phyloP scores from a whole-genome alignment of 345 rosid genomes.

The Mallotus nudiflorus region DNA sequence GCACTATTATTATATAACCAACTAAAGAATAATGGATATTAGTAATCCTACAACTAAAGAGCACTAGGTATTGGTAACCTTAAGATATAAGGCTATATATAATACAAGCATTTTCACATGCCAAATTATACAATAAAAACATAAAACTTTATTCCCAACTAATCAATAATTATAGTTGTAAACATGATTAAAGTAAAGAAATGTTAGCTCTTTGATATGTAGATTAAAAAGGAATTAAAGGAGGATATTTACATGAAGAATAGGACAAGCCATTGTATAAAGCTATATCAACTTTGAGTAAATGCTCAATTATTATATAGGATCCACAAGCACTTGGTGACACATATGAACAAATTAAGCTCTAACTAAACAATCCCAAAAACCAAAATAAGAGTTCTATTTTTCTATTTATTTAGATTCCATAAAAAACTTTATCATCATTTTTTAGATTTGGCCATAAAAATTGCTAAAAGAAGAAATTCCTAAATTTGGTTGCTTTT shows the following conservation, averaged over 20 bases:
- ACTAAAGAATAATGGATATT: conserved; percentile 5
- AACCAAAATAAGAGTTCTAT: background rate
- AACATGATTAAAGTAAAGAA: no score
- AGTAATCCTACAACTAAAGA: background rate
- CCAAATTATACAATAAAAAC: background rate
- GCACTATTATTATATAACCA: conserved; percentile 1
- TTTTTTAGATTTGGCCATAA: background rate
- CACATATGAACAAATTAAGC: background rate
- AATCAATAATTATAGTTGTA: background rate
- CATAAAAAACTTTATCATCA: background rate
- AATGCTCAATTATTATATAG: background rate
- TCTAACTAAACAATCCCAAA: conserved; percentile 11
- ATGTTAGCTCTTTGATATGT: no score
- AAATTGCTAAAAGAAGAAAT: background rate
- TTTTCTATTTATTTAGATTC: conserved; percentile 7
- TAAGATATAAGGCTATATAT: no score
- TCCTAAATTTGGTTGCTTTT: background rate
- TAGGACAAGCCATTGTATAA: background rate
- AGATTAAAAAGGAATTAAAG: no score
- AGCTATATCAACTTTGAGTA: background rate
- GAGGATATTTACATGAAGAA: background rate
- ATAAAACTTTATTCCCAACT: background rate
- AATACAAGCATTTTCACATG: background rate
- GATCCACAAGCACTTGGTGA: conserved; percentile 13
- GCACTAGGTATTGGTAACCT: no score